phyloP scores from a whole-genome alignment of 169 alveolate genomes.

The Babesia bigemina region DNA sequence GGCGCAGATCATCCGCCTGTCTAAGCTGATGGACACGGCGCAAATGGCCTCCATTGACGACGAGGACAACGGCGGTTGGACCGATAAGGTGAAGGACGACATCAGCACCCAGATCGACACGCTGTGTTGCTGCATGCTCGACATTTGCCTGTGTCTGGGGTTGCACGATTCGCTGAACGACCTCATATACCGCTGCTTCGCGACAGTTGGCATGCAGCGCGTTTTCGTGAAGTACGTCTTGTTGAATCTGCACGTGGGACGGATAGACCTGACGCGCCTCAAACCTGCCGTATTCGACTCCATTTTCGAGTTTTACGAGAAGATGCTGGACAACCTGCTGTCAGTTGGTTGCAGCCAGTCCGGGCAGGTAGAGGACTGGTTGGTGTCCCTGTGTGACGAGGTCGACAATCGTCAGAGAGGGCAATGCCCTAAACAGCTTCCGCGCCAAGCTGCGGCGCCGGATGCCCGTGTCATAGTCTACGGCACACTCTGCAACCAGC shows the following conservation, averaged over 20 bases:
- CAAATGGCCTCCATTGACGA: conserved; percentile 12
- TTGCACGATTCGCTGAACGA: conserved; percentile 55
- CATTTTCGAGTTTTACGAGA: conserved; percentile 39
- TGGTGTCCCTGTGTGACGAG: conserved; percentile 19
- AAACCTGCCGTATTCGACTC: conserved; percentile 52
- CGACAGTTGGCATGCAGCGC: conserved; percentile 40
- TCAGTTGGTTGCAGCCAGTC: not conserved
- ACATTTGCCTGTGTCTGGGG: conserved; percentile 39
- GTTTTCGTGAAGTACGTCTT: conserved; percentile 59
- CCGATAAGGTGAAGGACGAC: conserved; percentile 53
- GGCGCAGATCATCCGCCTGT: conserved; percentile 60
- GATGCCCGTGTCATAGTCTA: conserved; percentile 4
- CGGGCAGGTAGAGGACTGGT: conserved; percentile 23
- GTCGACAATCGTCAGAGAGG: conserved; percentile 8
- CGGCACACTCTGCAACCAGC: conserved; percentile 47
- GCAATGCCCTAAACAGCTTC: not conserved
- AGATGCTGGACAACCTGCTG: conserved; percentile 26
- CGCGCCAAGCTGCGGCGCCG: not conserved
- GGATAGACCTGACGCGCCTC: conserved; percentile 37
- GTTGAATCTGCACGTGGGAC: conserved; percentile 18
- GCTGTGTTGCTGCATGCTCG: conserved; percentile 59
- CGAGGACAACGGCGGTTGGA: conserved; percentile 49
- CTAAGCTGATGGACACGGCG: conserved; percentile 37
- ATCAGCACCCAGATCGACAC: conserved; percentile 43
- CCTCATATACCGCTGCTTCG: conserved; percentile 49